These are phyloP conservation scores for Fraxinus quadrangulata DNA, from an alignment of 257 asterid genomes.

Conservation along the genomic window DNA sequence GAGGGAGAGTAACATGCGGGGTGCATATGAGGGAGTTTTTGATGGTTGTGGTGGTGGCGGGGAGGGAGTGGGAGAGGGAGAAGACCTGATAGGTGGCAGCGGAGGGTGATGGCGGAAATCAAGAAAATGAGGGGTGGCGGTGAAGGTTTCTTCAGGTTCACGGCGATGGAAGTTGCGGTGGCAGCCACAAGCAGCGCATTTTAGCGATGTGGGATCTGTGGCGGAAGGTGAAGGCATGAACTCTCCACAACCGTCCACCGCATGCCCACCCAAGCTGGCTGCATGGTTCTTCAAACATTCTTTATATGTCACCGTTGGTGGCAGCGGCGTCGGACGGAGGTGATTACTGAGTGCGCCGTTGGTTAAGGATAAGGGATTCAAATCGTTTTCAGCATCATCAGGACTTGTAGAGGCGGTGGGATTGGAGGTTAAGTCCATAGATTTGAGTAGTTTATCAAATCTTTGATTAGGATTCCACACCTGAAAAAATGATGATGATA, in stretches of 20 bases:
- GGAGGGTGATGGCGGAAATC: slow-evolving; percentile 23
- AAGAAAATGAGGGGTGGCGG: slow-evolving; percentile 21
- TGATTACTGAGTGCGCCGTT: slow-evolving; percentile 6
- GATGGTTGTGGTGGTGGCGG: not conserved
- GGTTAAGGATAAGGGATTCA: slow-evolving; percentile 16
- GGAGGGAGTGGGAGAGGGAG: not conserved
- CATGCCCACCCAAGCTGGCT: slow-evolving; percentile 35
- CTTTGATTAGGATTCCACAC: not conserved
- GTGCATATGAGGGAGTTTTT: not conserved
- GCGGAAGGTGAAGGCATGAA: slow-evolving; percentile 28
- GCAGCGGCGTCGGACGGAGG: not conserved
- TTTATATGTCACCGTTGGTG: slow-evolving; percentile 5
- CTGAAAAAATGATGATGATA: not conserved
- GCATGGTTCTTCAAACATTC: slow-evolving; percentile 39
- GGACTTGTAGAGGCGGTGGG: slow-evolving; percentile 21
- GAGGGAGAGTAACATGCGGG: slow-evolving; percentile 8
- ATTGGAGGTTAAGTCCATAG: slow-evolving; percentile 27
- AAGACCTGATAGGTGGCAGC: not conserved
- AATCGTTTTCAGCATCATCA: slow-evolving; percentile 22
- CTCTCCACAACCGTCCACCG: slow-evolving; percentile 36
- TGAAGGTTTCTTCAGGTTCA: slow-evolving; percentile 16
- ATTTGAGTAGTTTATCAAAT: not conserved
- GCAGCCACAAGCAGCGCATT: slow-evolving; percentile 36
- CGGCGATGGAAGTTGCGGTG: slow-evolving; percentile 43
- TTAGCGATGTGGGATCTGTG: slow-evolving; percentile 25